Evolutionary conservation across 2,329 filamentous ascomycete species (phyloP).

Genomic region (Amesomyces nigricolor): DNA sequence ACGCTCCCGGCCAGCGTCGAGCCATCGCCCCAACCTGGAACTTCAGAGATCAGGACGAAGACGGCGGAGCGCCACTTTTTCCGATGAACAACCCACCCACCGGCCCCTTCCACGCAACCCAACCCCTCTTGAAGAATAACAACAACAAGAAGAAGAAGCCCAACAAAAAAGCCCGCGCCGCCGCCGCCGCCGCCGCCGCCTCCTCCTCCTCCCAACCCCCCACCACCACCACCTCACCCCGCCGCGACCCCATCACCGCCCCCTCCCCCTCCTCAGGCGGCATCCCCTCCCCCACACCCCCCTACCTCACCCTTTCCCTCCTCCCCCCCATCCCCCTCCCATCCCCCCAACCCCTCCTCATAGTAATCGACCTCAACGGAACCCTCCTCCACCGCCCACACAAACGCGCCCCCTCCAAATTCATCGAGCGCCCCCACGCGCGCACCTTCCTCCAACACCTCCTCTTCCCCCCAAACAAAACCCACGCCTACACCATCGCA

Average conservation of each 20-base stretch:
- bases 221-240: background rate
- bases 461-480: slow-evolving; percentile 50
- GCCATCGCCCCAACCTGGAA: background rate
- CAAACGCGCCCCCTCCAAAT: slow-evolving; percentile 42
- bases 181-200: background rate
- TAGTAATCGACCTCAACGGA: slow-evolving; percentile 91
- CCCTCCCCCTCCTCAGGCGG: slow-evolving; percentile 46
- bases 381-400: slow-evolving; percentile 72
- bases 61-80: background rate
- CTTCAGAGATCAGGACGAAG: background rate
- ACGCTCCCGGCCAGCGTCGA: background rate
- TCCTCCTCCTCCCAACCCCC: background rate
- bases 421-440: slow-evolving; percentile 64
- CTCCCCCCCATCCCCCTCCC: slow-evolving; percentile 37
- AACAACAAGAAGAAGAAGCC: background rate
- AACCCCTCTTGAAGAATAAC: background rate
- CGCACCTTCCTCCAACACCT: slow-evolving; percentile 66
- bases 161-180: background rate
- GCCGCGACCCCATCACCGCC: slow-evolving; percentile 25
- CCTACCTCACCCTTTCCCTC: slow-evolving; percentile 56
- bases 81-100: background rate
- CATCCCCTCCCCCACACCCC: slow-evolving; percentile 53
- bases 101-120: background rate
- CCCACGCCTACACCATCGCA: slow-evolving; percentile 56
- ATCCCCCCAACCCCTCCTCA: slow-evolving; percentile 59